Evolutionary conservation across 805 yeast genomes (phyloP), one percentile per base, ranked within the genome.

Genomic region (Middelhovenomyces tepae): DNA sequence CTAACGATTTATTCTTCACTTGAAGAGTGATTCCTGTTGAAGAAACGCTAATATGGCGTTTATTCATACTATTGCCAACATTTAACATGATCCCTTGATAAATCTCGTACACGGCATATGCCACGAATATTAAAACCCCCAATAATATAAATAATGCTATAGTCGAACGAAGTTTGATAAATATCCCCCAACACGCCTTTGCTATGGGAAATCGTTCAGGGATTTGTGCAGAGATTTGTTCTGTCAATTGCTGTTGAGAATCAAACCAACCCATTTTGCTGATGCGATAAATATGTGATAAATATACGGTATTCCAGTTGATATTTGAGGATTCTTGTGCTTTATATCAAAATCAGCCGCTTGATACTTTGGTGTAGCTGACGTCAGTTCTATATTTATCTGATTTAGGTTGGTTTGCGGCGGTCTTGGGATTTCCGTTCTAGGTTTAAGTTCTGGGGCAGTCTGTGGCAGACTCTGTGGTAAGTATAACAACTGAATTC

Each of bases 51-150:
- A 26, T 26, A 13, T 26, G 15, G 29, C 11, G 7, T 14, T 13
- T 9, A 7, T 7, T n/a, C 29, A 26, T 26, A 9, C 5, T 6
- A n/a, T 26, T 13, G 17, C n/a, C 8, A 5, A 26, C 11, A 5
- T n/a, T 20, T 26, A 16, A 13, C 19, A 9, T 9, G 10, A 47
- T 15, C 15, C 32, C 28, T 22, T 22, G 9, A 24, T 27, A 30
- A 5, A 38, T 42, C 16, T 25, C 19, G 33, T 39, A 47, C 10
- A 27, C 27, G 5, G 35, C 42, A 26, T 34, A 42, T 22, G 42
- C 38, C n/a, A 47, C 26, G n/a, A 35, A 24, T 2, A 35, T 37
- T 11, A 38, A 27, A 9, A 31, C 16, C 3, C 30, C 29, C 28
- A 38, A 27, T 6, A 36, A 28, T 11, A 27, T 27, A 11, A 39